Evolutionary conservation across 129 eudicot species (phyloP), one percentile per base, ranked within the genome.

Genomic region (Flaveria trinervia): DNA sequence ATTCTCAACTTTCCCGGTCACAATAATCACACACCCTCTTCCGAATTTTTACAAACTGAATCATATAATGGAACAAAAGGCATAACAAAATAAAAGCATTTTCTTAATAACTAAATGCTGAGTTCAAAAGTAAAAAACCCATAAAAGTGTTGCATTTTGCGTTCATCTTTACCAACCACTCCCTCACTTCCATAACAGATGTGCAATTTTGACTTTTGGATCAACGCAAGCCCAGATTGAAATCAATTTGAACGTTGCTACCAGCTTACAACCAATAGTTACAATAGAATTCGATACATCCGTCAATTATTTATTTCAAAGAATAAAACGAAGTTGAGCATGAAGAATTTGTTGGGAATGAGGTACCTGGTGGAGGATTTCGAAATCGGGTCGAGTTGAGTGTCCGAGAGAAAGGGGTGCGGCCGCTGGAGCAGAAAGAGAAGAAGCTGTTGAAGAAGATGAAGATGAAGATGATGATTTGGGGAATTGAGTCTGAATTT

Each of bases 301-400:
- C 12, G 8, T 65, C 30, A 51, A 15, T 3, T 54, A 11, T 49
- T 49, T 13, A 36, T 5, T 36, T 5, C 41, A 0, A 36, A 4
- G 2, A 18, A 64, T 5, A 64, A 33, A 4, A 64, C 13, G 48
- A 77, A 45, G 15, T 13, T 7, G 50, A 39, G 67, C 22, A 39
- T 9, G 14, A 20, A 45, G 54, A 72, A 22, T 15, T 3, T 22
- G 64, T 55, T 54, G 28, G 13, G 36, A 72, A 23, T 10, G 7
- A 43, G 0, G 39, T 68, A 82, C 99, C 99, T 95, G 99, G 77
- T 89, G 96, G 20, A 95, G 97, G 39, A 95, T 91, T 61, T 92
- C 88, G 51, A 95, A 95, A 80, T 95, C 92, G 70, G 96, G 89
- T 23, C 96, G 96, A 61, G 97, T 86, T 9, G 66, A 68, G 83